Evolutionary conservation across 306 rosid genomes (phyloP), one percentile per base, ranked within the genome.

Genomic region (Mimosa pudica): DNA sequence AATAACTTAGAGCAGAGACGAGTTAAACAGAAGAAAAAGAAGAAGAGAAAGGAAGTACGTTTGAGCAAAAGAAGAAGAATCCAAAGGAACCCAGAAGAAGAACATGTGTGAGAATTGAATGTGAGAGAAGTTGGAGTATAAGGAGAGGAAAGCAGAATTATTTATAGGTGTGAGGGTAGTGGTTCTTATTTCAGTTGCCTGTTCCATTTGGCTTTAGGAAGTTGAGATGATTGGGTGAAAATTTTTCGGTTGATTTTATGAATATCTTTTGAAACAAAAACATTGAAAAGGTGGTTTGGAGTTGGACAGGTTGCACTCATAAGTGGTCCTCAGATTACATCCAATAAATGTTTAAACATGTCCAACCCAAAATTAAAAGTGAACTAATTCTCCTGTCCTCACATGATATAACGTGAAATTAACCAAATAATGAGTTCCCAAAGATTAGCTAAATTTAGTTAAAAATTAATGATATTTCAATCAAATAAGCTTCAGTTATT

Each of bases 1-100:
- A 42, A 73, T 36, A 14, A 73, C 13, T 74, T 70, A 42, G 41
- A 7, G 44, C 61, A 51, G 65, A 8, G 1, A 70, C 32, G 61
- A 58, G 48, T 17, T 12, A 57, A 33, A 35, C 69, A 66, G 41
- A 41, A 1, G 24, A 14, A 65, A 36, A 4, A 35, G 14, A 7
- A 48, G 54, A 30, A 38, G 71, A 66, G 47, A 71, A 82, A 63
- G 70, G 49, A 54, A 63, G 70, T 49, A 54, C 82, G 79, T 84
- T 86, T 63, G 1, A n/a, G 61, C 30, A 7, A 12, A 54, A 7
- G 82, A 77, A 68, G 49, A 20, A 73, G 69, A 2, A n/a, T 33
- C 64, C 32, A 8, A 33, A 38, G 42, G 42, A 38, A 38, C 42
- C 42, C 42, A 38, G 5, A 38, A 38, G 42, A 38, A 24, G 30